Conservation (phyloP, 371 early-diverging fungal genomes). For the Lichtheimia ornata region DNA sequence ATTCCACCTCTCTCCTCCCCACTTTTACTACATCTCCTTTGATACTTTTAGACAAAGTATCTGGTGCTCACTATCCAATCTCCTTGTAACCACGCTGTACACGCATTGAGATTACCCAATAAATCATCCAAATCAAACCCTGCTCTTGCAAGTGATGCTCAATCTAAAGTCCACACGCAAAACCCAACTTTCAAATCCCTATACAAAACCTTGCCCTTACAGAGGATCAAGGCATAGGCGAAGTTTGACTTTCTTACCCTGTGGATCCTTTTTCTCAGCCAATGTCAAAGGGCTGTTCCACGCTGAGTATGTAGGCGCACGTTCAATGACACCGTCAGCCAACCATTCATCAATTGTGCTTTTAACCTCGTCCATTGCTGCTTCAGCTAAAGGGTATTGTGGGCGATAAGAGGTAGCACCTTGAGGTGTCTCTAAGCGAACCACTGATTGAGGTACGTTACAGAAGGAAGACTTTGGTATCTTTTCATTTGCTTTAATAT, state of each 20-base stretch:
- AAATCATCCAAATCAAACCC: too few species aligned
- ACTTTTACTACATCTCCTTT: too few species aligned
- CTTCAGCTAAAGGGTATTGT: conserved; percentile 17
- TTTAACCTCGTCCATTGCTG: not conserved
- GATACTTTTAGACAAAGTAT: too few species aligned
- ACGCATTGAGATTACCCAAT: too few species aligned
- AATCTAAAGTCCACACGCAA: too few species aligned
- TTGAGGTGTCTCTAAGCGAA: conserved; percentile 9
- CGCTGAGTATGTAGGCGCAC: not conserved
- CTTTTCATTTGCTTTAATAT: conserved; percentile 9
- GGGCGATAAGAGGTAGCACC: conserved; percentile 2
- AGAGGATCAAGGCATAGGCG: conserved; percentile 24
- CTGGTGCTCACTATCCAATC: too few species aligned
- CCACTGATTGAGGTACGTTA: conserved; percentile 16
- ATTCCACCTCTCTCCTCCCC: too few species aligned
- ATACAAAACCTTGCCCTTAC: too few species aligned
- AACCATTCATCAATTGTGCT: conserved; percentile 12
- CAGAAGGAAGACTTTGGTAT: conserved; percentile 16
- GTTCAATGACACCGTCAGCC: conserved; percentile 3
- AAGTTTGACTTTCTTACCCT: conserved; percentile 12
- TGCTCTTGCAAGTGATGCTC: too few species aligned
- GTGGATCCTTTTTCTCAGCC: conserved; percentile 20
- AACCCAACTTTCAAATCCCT: too few species aligned
- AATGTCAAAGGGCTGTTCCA: conserved; percentile 30
- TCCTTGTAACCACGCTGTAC: too few species aligned